Percentiles rank a stretch among this genome's conserved stretches.
Evolutionary conservation across 208 protist genomes (phyloP).

Genomic region (Trypanosoma congolense): DNA sequence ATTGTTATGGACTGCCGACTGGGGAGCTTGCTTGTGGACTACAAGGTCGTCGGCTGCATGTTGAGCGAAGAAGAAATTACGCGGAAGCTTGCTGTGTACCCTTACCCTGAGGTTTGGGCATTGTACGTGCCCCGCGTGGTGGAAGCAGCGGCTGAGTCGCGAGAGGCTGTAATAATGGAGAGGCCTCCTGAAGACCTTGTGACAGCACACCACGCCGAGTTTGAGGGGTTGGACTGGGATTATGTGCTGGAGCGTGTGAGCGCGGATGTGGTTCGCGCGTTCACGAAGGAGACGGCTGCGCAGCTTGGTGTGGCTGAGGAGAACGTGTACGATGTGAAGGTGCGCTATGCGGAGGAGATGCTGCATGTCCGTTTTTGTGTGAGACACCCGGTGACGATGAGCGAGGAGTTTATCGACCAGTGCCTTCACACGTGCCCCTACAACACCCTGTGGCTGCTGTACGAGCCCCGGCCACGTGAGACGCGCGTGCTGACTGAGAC

Average conservation of each 20-base stretch:
- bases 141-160: no score
- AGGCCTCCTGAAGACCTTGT: background rate
- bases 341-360: background rate
- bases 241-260: no score
- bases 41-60: conserved; percentile 5
- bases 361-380: background rate
- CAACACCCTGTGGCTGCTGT: background rate
- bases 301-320: no score
- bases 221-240: no score
- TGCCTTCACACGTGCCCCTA: conserved; percentile 1
- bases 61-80: background rate
- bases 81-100: conserved; percentile 9
- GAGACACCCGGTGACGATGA: background rate
- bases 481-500: background rate
- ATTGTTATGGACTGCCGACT: background rate
- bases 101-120: background rate
- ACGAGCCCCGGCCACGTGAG: background rate
- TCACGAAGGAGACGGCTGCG: no score
- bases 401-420: background rate
- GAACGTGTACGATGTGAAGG: no score
- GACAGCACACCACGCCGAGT: conserved; percentile 34
- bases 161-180: background rate
- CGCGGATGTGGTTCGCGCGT: no score
- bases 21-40: conserved; percentile 29
- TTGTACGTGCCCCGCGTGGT: conserved; percentile 5